Evolutionary conservation across 169 alveolate species (phyloP).

Genomic region (Cryptosporidium muris): DNA sequence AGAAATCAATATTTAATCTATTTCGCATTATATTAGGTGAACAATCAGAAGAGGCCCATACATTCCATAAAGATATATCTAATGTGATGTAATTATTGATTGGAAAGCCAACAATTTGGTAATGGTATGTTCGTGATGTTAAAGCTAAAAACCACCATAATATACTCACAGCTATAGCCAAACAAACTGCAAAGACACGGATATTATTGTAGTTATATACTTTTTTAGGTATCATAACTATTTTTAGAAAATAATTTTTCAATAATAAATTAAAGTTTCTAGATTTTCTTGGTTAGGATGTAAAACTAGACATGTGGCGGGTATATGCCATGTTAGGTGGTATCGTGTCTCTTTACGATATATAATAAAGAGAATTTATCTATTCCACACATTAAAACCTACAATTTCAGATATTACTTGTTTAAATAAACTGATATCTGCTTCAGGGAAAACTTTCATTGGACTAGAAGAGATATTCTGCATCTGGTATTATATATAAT

Average conservation of each 20-base stretch:
- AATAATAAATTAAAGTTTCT: too few species aligned
- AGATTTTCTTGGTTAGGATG: too few species aligned
- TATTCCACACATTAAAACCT: background rate
- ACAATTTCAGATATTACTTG: conserved; percentile 2
- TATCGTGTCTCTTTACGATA: background rate
- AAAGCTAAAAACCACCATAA: conserved; percentile 68
- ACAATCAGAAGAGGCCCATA: conserved; percentile 70
- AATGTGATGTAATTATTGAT: conserved; percentile 58
- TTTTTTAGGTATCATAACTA: too few species aligned
- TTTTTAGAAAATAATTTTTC: too few species aligned
- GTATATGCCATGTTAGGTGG: background rate
- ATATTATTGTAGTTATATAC: conserved; percentile 17
- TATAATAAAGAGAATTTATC: background rate
- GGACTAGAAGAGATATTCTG: background rate
- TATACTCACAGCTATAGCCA: conserved; percentile 31
- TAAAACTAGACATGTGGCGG: too few species aligned
- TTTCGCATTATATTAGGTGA: conserved; percentile 25
- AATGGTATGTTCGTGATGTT: conserved; percentile 52
- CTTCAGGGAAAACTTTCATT: conserved; percentile 31
- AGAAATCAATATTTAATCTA: conserved; percentile 53
- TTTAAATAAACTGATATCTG: conserved; percentile 18
- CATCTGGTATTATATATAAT: background rate
- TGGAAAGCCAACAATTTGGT: conserved; percentile 53
- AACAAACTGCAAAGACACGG: conserved; percentile 59
- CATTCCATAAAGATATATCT: conserved; percentile 68